phyloP scores from a whole-genome alignment of 139 green algal genomes.

The Spirogloea muscicola region DNA sequence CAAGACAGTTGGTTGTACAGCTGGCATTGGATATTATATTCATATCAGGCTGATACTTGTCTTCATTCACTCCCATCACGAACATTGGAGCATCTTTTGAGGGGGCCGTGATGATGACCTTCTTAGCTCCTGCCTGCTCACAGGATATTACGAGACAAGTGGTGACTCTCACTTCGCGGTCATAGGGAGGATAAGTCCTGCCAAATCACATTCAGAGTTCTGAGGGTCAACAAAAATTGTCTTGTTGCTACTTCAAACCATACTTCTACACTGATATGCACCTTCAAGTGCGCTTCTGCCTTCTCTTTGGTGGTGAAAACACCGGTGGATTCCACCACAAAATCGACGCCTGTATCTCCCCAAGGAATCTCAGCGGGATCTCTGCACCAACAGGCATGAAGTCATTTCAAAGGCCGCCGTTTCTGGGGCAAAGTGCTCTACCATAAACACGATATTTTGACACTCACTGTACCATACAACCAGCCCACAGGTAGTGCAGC shows the following conservation, averaged over 20 bases:
- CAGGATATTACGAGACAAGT: no score
- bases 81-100: constrained; percentile 87
- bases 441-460: background rate
- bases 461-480: background rate
- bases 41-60: constrained; percentile 46
- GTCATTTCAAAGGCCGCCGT: no score
- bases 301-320: constrained; percentile 47
- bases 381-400: no score
- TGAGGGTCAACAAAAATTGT: no score
- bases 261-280: background rate
- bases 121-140: constrained; percentile 97
- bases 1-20: constrained; percentile 64
- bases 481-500: background rate
- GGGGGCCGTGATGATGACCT: constrained; percentile 92
- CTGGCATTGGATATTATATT: constrained; percentile 59
- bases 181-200: no score
- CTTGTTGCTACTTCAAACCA: no score
- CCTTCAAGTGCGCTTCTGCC: constrained; percentile 39
- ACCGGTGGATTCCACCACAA: constrained; percentile 89
- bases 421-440: no score
- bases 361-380: constrained; percentile 86
- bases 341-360: constrained; percentile 72
- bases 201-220: no score
- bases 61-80: constrained; percentile 60
- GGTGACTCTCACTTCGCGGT: no score